Evolutionary conservation across 2,329 filamentous ascomycete genomes (phyloP).

Genomic region (Neonectria punicea): DNA sequence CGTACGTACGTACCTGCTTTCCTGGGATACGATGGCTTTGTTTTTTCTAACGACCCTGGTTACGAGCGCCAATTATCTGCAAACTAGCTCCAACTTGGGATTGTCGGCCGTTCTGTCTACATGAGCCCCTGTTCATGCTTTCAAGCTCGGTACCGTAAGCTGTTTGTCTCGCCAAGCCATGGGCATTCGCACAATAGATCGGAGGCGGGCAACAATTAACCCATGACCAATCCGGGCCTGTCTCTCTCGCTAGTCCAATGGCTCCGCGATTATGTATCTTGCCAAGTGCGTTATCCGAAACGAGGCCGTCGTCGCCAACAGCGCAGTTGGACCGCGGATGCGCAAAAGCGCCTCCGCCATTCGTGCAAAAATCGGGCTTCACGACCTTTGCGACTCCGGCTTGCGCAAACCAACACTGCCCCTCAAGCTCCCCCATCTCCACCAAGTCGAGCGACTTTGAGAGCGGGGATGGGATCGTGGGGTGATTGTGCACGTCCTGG

Average conservation of each 20-base stretch:
- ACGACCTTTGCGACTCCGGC: conserved; percentile 16
- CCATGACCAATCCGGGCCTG: neutral
- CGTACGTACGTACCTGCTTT: neutral
- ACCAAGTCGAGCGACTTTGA: conserved; percentile 25
- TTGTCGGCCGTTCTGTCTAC: neutral
- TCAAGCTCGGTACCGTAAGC: neutral
- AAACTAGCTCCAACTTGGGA: neutral
- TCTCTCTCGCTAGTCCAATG: neutral
- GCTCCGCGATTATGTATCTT: conserved; percentile 9
- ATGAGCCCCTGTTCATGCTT: neutral
- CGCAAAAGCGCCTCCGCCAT: conserved; percentile 20
- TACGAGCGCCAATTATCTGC: neutral
- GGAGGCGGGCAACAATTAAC: conserved; percentile 11
- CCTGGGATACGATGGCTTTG: neutral
- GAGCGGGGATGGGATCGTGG: conserved; percentile 30
- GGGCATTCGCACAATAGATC: neutral
- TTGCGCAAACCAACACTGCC: conserved; percentile 9
- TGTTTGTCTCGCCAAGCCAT: neutral
- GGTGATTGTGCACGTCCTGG: conserved; percentile 29
- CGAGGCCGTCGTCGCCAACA: conserved; percentile 11
- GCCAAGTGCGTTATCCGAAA: conserved; percentile 25
- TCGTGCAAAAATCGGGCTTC: conserved; percentile 33
- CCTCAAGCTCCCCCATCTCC: conserved; percentile 13
- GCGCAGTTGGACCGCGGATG: conserved; percentile 11
- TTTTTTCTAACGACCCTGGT: neutral